Evolutionary conservation across 805 yeast species (phyloP).

Genomic region (Saccharomyces eubayanus): DNA sequence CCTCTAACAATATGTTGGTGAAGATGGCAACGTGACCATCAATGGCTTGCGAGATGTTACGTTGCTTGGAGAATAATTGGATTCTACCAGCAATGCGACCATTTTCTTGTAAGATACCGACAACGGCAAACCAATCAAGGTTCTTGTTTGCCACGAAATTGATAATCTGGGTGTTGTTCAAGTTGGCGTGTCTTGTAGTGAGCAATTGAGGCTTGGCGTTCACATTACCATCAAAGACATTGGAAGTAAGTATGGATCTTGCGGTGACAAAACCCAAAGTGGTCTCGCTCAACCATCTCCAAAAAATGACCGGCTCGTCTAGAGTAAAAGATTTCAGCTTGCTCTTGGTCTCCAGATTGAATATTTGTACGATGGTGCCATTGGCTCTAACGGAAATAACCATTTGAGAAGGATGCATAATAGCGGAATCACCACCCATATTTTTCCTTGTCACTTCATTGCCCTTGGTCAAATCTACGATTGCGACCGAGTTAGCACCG

Average conservation of each 20-base stretch:
- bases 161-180: constrained; percentile 79
- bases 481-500: constrained; percentile 84
- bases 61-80: constrained; percentile 79
- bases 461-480: constrained; percentile 72
- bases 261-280: constrained; percentile 80
- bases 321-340: constrained; percentile 80
- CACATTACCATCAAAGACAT: constrained; percentile 71
- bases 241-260: constrained; percentile 67
- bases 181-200: constrained; percentile 74
- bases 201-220: constrained; percentile 70
- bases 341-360: constrained; percentile 79
- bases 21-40: constrained; percentile 96
- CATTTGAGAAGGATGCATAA: constrained; percentile 85
- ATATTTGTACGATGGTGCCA: constrained; percentile 91
- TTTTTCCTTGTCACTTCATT: constrained; percentile 79
- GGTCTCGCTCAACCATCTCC: constrained; percentile 83
- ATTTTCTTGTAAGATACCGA: constrained; percentile 89
- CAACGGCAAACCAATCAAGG: constrained; percentile 87
- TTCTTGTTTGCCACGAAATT: constrained; percentile 76
- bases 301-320: constrained; percentile 82
- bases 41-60: constrained; percentile 91
- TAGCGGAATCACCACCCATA: constrained; percentile 96
- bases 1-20: constrained; percentile 65
- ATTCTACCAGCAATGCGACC: constrained; percentile 94
- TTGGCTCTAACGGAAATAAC: constrained; percentile 92